These are phyloP conservation scores for Schrenkiella parvula DNA, from an alignment of 345 rosid genomes.

Conservation along the genomic window DNA sequence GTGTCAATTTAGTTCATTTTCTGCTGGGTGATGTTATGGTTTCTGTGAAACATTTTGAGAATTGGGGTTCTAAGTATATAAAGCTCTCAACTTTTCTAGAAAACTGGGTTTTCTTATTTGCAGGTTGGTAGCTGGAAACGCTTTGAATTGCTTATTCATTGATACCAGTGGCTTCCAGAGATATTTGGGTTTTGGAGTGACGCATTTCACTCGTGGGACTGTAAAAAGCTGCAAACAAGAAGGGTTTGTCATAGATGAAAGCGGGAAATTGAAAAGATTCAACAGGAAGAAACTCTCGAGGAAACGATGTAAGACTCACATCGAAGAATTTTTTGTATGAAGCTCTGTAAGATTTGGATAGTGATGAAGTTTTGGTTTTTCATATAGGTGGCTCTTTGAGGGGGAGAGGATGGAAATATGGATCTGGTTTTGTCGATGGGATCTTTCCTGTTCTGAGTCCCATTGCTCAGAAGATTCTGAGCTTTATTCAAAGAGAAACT, in stretches of 20 bases:
- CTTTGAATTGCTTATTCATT: conserved; percentile 34
- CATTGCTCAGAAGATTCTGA: conserved; percentile 61
- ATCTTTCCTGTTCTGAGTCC: conserved; percentile 87
- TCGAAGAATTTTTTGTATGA: not conserved
- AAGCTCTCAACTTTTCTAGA: not conserved
- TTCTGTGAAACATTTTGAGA: not conserved
- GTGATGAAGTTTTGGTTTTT: not conserved
- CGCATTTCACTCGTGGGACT: conserved; percentile 31
- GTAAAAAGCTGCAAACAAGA: conserved; percentile 44
- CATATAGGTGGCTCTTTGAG: conserved; percentile 77
- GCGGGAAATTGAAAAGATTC: conserved; percentile 63
- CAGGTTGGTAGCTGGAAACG: conserved; percentile 49
- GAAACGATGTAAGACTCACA: conserved; percentile 44
- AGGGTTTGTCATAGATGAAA: conserved; percentile 58
- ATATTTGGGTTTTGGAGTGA: conserved; percentile 31
- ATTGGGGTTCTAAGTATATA: not conserved
- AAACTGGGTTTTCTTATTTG: not conserved
- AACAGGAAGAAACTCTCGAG: conserved; percentile 66
- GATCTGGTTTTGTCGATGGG: conserved; percentile 93
- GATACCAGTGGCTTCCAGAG: conserved; percentile 31
- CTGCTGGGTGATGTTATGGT: not conserved
- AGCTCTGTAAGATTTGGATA: not conserved
- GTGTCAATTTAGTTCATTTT: not conserved
- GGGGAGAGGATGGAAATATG: conserved; percentile 93
- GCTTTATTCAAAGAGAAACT: conserved; percentile 46